phyloP scores from a whole-genome alignment of 2,329 filamentous ascomycete genomes.

The Nothophoma quercina region DNA sequence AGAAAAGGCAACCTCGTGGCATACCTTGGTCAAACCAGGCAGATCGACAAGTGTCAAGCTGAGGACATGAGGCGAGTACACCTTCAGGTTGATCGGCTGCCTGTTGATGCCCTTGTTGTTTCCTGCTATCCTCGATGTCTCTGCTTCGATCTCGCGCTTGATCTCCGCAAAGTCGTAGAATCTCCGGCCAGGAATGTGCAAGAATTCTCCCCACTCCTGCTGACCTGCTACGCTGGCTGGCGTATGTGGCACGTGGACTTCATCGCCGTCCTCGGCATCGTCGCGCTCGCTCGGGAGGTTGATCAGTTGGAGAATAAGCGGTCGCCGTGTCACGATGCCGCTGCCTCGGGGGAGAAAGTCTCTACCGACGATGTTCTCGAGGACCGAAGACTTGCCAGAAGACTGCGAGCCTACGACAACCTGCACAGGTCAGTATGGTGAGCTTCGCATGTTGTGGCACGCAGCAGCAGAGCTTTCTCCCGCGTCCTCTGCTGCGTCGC shows the following conservation, averaged over 20 bases:
- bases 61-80: slow-evolving; percentile 95
- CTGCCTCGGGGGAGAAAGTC: slow-evolving; percentile 96
- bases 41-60: slow-evolving; percentile 96
- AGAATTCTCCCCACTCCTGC: slow-evolving; percentile 91
- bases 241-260: slow-evolving; percentile 74
- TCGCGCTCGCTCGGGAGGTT: slow-evolving; percentile 81
- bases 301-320: slow-evolving; percentile 96
- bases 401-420: slow-evolving; percentile 99
- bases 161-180: slow-evolving; percentile 94
- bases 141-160: slow-evolving; percentile 95
- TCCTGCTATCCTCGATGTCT: slow-evolving; percentile 92
- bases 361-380: slow-evolving; percentile 97
- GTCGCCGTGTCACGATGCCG: slow-evolving; percentile 93
- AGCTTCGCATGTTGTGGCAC: slow-evolving; percentile 4
- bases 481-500: slow-evolving; percentile 18
- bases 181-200: slow-evolving; percentile 87
- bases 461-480: slow-evolving; percentile 12
- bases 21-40: slow-evolving; percentile 91
- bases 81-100: slow-evolving; percentile 97
- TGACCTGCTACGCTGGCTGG: slow-evolving; percentile 74
- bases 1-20: slow-evolving; percentile 22
- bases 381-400: slow-evolving; percentile 95
- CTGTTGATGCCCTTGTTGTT: slow-evolving; percentile 99
- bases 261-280: slow-evolving; percentile 72
- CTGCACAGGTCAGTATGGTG: slow-evolving; percentile 57